These are phyloP conservation scores for Datura wrightii DNA, from an alignment of 257 asterid species.

Conservation along the genomic window DNA sequence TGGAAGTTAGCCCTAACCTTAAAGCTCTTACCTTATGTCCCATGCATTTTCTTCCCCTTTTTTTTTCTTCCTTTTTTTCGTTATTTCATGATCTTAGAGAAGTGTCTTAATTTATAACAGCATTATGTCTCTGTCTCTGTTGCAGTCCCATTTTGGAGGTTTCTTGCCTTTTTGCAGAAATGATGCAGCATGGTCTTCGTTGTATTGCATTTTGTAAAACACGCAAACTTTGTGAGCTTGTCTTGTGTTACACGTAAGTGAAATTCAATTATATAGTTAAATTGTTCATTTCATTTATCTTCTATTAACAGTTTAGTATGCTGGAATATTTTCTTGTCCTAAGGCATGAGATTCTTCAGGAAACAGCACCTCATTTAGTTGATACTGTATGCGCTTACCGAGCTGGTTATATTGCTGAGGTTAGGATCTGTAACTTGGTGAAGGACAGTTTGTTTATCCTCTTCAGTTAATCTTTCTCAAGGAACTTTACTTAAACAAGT, in stretches of 20 bases:
- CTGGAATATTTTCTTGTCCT: conserved; percentile 39
- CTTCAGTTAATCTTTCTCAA: not conserved
- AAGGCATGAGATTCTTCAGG: conserved; percentile 89
- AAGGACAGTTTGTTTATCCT: conserved; percentile 5
- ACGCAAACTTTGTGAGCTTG: conserved; percentile 97
- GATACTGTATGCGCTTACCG: conserved; percentile 76
- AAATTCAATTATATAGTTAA: conserved; percentile 32
- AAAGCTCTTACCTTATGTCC: not conserved
- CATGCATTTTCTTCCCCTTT: conserved; percentile 3
- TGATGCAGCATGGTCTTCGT: conserved; percentile 96
- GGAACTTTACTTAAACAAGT: not conserved
- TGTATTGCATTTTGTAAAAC: conserved; percentile 96
- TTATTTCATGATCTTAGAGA: conserved; percentile 30
- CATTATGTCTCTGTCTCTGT: conserved; percentile 33
- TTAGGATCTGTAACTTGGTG: conserved; percentile 45
- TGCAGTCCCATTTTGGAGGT: conserved; percentile 93
- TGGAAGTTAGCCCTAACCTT: conserved; percentile 10
- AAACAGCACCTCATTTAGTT: conserved; percentile 70
- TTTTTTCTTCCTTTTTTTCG: conserved; percentile 12
- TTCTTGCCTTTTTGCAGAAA: conserved; percentile 85
- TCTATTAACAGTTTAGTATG: conserved; percentile 31
- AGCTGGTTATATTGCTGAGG: conserved; percentile 93
- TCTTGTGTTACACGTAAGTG: conserved; percentile 87
- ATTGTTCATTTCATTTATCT: conserved; percentile 32
- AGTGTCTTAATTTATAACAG: conserved; percentile 29